phyloP scores from a whole-genome alignment of 192 early-diverging fungal genomes.

The Endogone sp. region DNA sequence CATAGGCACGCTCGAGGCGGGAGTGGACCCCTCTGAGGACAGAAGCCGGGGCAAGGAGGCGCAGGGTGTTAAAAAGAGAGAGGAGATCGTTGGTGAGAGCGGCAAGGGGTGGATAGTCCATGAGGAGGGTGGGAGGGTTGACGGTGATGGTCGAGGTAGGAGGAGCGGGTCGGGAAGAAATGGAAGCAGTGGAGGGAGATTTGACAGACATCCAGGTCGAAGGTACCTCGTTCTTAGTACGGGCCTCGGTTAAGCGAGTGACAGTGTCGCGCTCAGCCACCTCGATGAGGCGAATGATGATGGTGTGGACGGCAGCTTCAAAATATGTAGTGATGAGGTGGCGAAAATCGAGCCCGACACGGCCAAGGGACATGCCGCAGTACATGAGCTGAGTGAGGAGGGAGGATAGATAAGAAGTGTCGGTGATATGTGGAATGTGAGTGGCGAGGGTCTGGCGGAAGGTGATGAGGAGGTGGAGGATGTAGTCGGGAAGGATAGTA shows the following conservation, averaged over 20 bases:
- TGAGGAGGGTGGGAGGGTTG: slow-evolving; percentile 50
- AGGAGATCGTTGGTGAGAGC: slow-evolving; percentile 62
- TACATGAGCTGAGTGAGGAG: slow-evolving; percentile 77
- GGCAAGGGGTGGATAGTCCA: slow-evolving; percentile 64
- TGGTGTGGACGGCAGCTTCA: slow-evolving; percentile 53
- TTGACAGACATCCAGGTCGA: background rate
- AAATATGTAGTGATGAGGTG: slow-evolving; percentile 53
- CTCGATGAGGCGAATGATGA: slow-evolving; percentile 39
- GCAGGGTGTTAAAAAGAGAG: slow-evolving; percentile 59
- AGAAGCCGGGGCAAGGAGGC: slow-evolving; percentile 47
- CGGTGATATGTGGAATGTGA: slow-evolving; percentile 53
- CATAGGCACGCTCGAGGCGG: slow-evolving; percentile 16
- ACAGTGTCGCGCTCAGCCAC: slow-evolving; percentile 53
- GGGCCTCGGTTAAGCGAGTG: slow-evolving; percentile 42
- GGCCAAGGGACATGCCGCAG: slow-evolving; percentile 72
- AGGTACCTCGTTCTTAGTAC: slow-evolving; percentile 13
- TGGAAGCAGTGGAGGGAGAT: background rate
- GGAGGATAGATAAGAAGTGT: slow-evolving; percentile 55
- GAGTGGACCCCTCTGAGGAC: slow-evolving; percentile 16
- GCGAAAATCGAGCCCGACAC: slow-evolving; percentile 76
- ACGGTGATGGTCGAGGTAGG: slow-evolving; percentile 52
- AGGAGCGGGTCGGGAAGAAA: slow-evolving; percentile 22
- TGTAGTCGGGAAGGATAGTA: slow-evolving; percentile 63
- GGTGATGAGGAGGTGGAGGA: slow-evolving; percentile 40
- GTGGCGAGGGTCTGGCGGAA: slow-evolving; percentile 35